Percentiles rank a stretch among this genome's conserved stretches.
phyloP scores from a whole-genome alignment of 805 yeast genomes.

The Danielia oregonensis region DNA sequence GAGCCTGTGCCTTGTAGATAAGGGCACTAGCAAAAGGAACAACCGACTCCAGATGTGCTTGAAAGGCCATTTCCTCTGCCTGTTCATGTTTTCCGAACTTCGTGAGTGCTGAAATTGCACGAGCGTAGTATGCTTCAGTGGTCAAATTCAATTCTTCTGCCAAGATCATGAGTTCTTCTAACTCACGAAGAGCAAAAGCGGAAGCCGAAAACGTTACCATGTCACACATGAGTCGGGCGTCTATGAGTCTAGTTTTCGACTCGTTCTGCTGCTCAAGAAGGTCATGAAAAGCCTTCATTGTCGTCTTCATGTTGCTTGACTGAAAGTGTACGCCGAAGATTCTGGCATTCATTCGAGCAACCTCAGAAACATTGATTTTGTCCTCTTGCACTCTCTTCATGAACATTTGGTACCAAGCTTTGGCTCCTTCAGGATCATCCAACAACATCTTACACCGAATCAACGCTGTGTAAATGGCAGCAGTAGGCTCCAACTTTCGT shows the following conservation, averaged over 20 bases:
- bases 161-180: conserved; percentile 15
- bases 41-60: conserved; percentile 27
- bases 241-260: conserved; percentile 14
- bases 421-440: conserved; percentile 33
- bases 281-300: conserved; percentile 23
- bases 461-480: conserved; percentile 41
- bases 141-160: conserved; percentile 17
- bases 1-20: conserved; percentile 26
- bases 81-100: conserved; percentile 25
- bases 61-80: conserved; percentile 30
- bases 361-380: conserved; percentile 14
- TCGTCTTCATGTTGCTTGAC: conserved; percentile 23
- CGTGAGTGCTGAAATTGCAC: conserved; percentile 27
- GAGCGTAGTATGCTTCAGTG: conserved; percentile 24
- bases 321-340: conserved; percentile 25
- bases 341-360: conserved; percentile 23
- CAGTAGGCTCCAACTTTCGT: conserved; percentile 46
- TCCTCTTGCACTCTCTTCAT: conserved; percentile 19
- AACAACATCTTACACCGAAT: conserved; percentile 38
- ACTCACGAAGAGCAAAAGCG: conserved; percentile 18
- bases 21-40: conserved; percentile 28
- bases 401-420: conserved; percentile 26
- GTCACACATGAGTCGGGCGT: conserved; percentile 12
- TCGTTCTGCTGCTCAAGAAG: conserved; percentile 18
- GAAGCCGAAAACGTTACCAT: conserved; percentile 21